Evolutionary conservation across 1,139 yeast species (phyloP).

Genomic region (Meyerozyma elateridarum): DNA sequence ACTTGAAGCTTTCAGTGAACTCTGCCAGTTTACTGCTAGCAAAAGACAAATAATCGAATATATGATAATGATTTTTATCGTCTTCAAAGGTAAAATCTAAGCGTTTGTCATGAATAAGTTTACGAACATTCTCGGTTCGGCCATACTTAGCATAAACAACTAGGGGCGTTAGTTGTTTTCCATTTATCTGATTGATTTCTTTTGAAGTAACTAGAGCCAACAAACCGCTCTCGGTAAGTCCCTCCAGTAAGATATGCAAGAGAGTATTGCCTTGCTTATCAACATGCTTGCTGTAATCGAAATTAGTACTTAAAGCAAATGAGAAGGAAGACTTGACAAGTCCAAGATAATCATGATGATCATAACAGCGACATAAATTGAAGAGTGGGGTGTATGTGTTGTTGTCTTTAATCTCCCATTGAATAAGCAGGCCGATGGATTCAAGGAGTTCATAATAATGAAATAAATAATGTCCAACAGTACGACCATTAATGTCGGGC

Average conservation of each 20-base stretch:
- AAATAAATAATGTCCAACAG: constrained; percentile 71
- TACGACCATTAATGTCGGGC: constrained; percentile 49
- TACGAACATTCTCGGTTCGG: constrained; percentile 52
- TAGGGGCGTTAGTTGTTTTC: constrained; percentile 60
- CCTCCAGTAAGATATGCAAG: constrained; percentile 59
- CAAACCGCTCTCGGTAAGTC: constrained; percentile 36
- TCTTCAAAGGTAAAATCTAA: constrained; percentile 44
- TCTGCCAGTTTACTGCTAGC: constrained; percentile 27
- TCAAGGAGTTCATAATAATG: constrained; percentile 53
- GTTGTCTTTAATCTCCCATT: constrained; percentile 69
- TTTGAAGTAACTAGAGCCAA: constrained; percentile 24
- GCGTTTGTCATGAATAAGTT: constrained; percentile 41
- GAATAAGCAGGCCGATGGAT: constrained; percentile 50
- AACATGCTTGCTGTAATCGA: constrained; percentile 55
- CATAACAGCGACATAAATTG: constrained; percentile 75
- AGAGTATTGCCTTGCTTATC: constrained; percentile 74
- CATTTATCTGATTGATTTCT: constrained; percentile 62
- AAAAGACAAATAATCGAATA: constrained; percentile 37
- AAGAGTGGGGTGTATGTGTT: constrained; percentile 78
- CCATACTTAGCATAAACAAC: constrained; percentile 69
- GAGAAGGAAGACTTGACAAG: constrained; percentile 46
- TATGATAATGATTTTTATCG: constrained; percentile 35
- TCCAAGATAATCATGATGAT: constrained; percentile 57
- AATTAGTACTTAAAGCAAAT: constrained; percentile 31
- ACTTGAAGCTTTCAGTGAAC: constrained; percentile 26